Percentiles rank a stretch among this genome's conserved stretches.
Evolutionary conservation across 345 rosid species (phyloP).

Genomic region (Camelina laxa): DNA sequence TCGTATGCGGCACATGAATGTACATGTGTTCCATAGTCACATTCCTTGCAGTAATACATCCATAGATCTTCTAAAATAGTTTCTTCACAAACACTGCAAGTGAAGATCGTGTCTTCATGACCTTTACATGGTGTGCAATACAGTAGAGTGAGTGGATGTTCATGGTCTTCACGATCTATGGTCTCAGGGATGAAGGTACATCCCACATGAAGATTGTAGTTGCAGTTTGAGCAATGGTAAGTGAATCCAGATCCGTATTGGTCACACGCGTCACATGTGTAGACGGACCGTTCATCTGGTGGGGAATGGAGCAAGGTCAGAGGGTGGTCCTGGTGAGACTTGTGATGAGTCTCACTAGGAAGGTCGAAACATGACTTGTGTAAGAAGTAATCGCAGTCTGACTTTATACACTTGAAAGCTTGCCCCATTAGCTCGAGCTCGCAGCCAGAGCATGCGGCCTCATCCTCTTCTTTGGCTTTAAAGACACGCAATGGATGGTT

Average conservation of each 20-base stretch:
- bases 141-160: conserved; percentile 1
- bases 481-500: conserved; percentile 9
- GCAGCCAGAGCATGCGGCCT: conserved; percentile 7
- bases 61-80: conserved; percentile 16
- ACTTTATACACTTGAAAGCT: conserved; percentile 13
- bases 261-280: conserved; percentile 1
- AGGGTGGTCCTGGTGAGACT: conserved; percentile 24
- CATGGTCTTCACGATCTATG: background rate
- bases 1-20: background rate
- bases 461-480: conserved; percentile 13
- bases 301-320: conserved; percentile 14
- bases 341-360: conserved; percentile 1
- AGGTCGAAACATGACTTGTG: conserved; percentile 32
- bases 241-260: conserved; percentile 18
- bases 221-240: conserved; percentile 15
- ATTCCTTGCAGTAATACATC: background rate
- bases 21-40: conserved; percentile 18
- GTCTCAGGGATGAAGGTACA: conserved; percentile 1
- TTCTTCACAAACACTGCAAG: background rate
- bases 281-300: background rate
- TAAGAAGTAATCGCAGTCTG: conserved; percentile 3
- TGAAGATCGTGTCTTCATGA: background rate
- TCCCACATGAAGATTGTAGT: conserved; percentile 22
- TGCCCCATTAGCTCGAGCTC: background rate
- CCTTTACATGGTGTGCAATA: conserved; percentile 9